Conservation (phyloP, 805 yeast genomes). For the Wickerhamiella sorbophila region DNA sequence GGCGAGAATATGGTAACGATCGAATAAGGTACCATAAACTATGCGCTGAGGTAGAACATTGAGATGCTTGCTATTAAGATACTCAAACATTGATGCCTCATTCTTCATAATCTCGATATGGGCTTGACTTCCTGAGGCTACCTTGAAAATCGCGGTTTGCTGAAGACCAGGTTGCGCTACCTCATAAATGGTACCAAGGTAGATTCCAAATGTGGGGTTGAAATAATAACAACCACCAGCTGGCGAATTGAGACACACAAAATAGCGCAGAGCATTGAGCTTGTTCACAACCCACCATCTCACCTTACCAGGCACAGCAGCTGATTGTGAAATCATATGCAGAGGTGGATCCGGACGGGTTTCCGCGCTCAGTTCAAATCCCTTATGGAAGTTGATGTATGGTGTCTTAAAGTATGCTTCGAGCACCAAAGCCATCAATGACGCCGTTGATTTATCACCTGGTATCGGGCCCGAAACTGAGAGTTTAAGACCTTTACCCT, state of each 20-base stretch:
- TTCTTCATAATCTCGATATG: conserved; percentile 3
- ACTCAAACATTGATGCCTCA: conserved; percentile 18
- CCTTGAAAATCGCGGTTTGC: conserved; percentile 1
- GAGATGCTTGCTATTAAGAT: conserved; percentile 7
- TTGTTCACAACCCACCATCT: conserved; percentile 1
- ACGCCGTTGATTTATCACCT: conserved; percentile 1
- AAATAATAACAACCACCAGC: conserved; percentile 1
- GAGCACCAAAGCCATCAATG: conserved; percentile 6
- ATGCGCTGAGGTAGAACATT: conserved; percentile 11
- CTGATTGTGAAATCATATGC: not conserved
- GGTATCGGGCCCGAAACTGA: conserved; percentile 11
- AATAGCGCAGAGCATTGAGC: not conserved
- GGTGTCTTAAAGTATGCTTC: conserved; percentile 4
- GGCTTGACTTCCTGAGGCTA: not conserved
- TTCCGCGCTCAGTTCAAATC: conserved; percentile 4
- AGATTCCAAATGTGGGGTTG: not conserved
- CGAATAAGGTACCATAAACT: conserved; percentile 14
- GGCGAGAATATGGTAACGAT: conserved; percentile 14
- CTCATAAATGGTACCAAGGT: not conserved
- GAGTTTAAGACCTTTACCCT: conserved; percentile 1
- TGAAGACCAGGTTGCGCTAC: not conserved
- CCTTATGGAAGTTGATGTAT: not conserved
- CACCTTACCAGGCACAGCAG: not conserved
- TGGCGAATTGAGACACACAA: not conserved
- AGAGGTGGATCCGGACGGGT: conserved; percentile 8